Percentiles rank a stretch among this genome's conserved stretches.
phyloP scores from a whole-genome alignment of 129 eudicot species.

The Flaveria bidentis region DNA sequence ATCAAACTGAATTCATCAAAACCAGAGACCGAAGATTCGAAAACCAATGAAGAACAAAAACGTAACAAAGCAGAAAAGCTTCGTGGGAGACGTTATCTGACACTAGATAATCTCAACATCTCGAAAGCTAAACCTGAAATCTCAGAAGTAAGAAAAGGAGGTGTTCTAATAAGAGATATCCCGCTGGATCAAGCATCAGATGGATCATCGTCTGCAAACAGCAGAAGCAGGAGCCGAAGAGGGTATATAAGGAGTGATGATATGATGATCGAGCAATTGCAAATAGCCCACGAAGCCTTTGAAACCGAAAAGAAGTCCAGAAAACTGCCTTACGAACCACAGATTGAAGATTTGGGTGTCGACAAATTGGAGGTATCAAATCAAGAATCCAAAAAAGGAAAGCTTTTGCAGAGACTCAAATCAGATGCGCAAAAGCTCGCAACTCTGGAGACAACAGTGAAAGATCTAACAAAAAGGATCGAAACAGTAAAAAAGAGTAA shows the following conservation, averaged over 20 bases:
- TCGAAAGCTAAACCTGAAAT: slow-evolving; percentile 48
- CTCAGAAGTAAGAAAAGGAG: slow-evolving; percentile 27
- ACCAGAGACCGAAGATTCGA: slow-evolving; percentile 39
- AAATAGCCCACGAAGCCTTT: slow-evolving; percentile 48
- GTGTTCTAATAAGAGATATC: slow-evolving; percentile 60
- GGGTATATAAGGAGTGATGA: slow-evolving; percentile 48
- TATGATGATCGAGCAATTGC: slow-evolving; percentile 74
- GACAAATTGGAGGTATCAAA: slow-evolving; percentile 44
- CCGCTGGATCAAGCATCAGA: slow-evolving; percentile 69
- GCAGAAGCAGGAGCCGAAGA: slow-evolving; percentile 47
- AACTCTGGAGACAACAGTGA: slow-evolving; percentile 54
- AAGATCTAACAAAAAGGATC: slow-evolving; percentile 53
- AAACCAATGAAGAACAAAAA: slow-evolving; percentile 28
- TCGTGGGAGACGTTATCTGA: slow-evolving; percentile 38
- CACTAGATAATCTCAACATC: slow-evolving; percentile 39
- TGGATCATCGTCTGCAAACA: no score
- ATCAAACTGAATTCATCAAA: slow-evolving; percentile 34
- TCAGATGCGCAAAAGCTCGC: slow-evolving; percentile 62
- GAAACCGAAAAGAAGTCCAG: slow-evolving; percentile 39
- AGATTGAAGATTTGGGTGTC: slow-evolving; percentile 71
- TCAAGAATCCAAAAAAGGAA: slow-evolving; percentile 42
- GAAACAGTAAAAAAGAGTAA: slow-evolving; percentile 53
- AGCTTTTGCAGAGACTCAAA: slow-evolving; percentile 44
- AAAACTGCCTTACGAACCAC: slow-evolving; percentile 50
- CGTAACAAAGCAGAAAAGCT: slow-evolving; percentile 33